Percentiles rank a stretch among this genome's conserved stretches.
Conservation (phyloP, 2,329 filamentous ascomycete species). For the Fusarium nelsonii region DNA sequence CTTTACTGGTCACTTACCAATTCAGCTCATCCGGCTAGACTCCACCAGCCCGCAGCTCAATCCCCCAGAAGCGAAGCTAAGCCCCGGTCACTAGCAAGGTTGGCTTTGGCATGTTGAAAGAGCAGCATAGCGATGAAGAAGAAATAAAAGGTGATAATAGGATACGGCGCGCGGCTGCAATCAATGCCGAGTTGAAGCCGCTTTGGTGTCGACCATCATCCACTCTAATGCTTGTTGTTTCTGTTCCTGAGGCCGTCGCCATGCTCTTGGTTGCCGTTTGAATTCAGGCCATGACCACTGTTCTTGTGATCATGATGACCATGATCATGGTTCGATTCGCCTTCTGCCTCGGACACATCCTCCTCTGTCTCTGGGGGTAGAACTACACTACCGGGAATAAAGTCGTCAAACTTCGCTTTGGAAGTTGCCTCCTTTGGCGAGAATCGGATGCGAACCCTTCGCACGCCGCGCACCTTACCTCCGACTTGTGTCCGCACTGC, state of each 20-base stretch:
- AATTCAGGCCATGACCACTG: conserved; percentile 41
- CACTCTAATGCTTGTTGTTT: conserved; percentile 50
- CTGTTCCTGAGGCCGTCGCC: conserved; percentile 44
- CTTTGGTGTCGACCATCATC: conserved; percentile 10
- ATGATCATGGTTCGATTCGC: conserved; percentile 54
- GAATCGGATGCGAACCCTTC: conserved; percentile 86
- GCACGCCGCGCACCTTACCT: conserved; percentile 82
- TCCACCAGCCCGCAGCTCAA: conserved; percentile 25
- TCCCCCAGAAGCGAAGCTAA: conserved; percentile 21
- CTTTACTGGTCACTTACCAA: conserved; percentile 11
- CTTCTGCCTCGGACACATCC: conserved; percentile 47
- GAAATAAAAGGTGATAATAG: conserved; percentile 2
- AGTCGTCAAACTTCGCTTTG: conserved; percentile 79
- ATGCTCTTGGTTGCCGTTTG: conserved; percentile 40
- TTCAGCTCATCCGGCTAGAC: conserved; percentile 32
- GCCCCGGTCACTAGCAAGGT: conserved; percentile 19
- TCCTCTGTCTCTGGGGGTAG: conserved; percentile 72
- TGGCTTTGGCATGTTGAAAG: conserved; percentile 6
- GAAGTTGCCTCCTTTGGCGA: conserved; percentile 73
- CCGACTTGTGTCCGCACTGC: conserved; percentile 79
- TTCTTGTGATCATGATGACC: conserved; percentile 53
- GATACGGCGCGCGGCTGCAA: conserved; percentile 9
- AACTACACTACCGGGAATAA: conserved; percentile 74
- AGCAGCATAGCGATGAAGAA: background rate
- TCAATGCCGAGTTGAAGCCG: conserved; percentile 11